Evolutionary conservation across 1,284 basidiomycete genomes (phyloP), one percentile per base, ranked within the genome.

Genomic region (Fomitopsis palustris): DNA sequence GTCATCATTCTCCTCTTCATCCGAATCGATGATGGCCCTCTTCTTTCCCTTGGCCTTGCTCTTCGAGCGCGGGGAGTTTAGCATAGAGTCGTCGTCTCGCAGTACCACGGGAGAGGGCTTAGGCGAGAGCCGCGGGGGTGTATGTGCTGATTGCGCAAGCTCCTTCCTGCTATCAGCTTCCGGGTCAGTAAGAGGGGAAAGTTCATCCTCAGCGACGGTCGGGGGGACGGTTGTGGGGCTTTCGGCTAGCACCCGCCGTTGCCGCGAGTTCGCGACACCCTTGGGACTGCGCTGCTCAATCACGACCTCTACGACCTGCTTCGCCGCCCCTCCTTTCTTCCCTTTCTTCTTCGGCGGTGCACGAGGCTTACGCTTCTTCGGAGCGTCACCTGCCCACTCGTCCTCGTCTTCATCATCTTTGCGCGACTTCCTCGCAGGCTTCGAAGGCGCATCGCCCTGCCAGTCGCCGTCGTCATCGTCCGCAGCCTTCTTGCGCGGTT

Each of bases 21-120:
- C 69, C 4, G 70, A 69, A 21, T 66, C 61, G 25, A 69, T 55
- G 6, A 66, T 47, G 19, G 66, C 64, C 25, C 67, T 63, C 51
- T 67, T 68, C 61, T 69, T 70, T 31, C 65, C 63, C 45, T 69
- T 70, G 33, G 64, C 61, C 51, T 67, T 67, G 21, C 38, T 61
- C 62, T 64, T 68, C 39, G 53, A 19, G 25, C 53, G 27, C 31
- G 59, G 29, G 9, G 49, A 39, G 56, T 43, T 43, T 7, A 55
- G 41, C 6, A 45, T 23, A 3, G 31, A 33, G 4, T 43, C 39
- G 38, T 31, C 23, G 16, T 55, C 25, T 16, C 49, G 49, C 7
- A 52, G 31, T n/a, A 35, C 49, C 1, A 31, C 8, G 2, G 25
- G 7, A 12, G 19, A 6, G 12, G 31, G 6, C 31, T 52, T 52